Percentiles rank a stretch among this genome's conserved stretches.
Evolutionary conservation across 306 rosid genomes (phyloP).

Genomic region (Cicer arietinum): DNA sequence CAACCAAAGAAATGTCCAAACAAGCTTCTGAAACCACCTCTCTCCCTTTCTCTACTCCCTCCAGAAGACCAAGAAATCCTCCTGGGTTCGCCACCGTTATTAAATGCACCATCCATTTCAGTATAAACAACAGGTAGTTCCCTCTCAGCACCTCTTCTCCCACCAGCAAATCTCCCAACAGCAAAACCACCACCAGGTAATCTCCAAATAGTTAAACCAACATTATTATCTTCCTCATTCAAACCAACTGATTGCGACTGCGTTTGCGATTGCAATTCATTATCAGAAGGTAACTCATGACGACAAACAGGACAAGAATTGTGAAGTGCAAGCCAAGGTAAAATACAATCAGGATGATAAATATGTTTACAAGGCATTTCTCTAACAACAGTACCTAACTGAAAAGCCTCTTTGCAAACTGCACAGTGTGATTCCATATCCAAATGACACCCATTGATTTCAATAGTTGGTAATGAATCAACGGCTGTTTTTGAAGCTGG

Average conservation of each 20-base stretch:
- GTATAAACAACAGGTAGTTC: slow-evolving; percentile 85
- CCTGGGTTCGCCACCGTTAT: slow-evolving; percentile 68
- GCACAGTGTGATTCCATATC: slow-evolving; percentile 69
- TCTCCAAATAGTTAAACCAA: slow-evolving; percentile 88
- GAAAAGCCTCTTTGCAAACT: slow-evolving; percentile 75
- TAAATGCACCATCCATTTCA: slow-evolving; percentile 79
- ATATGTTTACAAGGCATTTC: slow-evolving; percentile 93
- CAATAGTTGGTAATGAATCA: slow-evolving; percentile 74
- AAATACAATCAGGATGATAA: slow-evolving; percentile 77
- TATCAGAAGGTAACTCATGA: slow-evolving; percentile 62
- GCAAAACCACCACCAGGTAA: slow-evolving; percentile 90
- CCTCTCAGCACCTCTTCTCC: slow-evolving; percentile 71
- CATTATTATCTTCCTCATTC: slow-evolving; percentile 61
- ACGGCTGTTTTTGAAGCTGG: slow-evolving; percentile 81
- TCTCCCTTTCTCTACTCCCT: slow-evolving; percentile 60
- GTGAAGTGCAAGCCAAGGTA: slow-evolving; percentile 81
- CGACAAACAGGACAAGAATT: slow-evolving; percentile 95
- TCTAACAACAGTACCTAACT: slow-evolving; percentile 55
- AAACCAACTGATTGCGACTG: slow-evolving; percentile 4
- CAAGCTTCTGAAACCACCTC: slow-evolving; percentile 54
- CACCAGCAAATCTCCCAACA: slow-evolving; percentile 74
- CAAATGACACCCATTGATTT: slow-evolving; percentile 54
- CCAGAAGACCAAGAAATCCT: slow-evolving; percentile 67
- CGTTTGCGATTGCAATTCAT: neutral
- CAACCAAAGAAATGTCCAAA: slow-evolving; percentile 61